Evolutionary conservation across 768 basidiomycete genomes (phyloP), one percentile per base, ranked within the genome.

Genomic region (Tulasnella sp.): DNA sequence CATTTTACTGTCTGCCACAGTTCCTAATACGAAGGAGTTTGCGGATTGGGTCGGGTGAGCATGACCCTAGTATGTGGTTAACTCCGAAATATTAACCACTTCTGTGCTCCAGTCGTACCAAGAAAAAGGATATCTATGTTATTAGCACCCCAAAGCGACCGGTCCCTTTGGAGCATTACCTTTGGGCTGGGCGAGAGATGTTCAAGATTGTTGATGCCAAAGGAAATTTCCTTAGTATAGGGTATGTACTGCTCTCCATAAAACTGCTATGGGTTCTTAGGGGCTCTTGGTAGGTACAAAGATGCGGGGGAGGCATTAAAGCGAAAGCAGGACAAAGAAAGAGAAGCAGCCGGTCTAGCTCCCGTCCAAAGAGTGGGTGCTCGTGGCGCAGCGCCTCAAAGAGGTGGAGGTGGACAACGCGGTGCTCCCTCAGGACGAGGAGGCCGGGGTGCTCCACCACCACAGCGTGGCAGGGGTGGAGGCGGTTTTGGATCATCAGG

Each of bases 91-190:
- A 70, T 67, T 26, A 46, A n/a, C 37, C 55, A 35, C 75, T 18
- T 20, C 69, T 44, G 57, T 6, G 15, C 0, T 35, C 13, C 29
- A 99, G 97, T 7, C 93, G 98, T 20, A 99, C 98, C 2, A 99
- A 99, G 86, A 97, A 96, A 87, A 99, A 98, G 84, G 96, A 99
- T 80, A 98, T 99, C 76, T 99, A 98, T 83, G 98, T 99, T 70
- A 99, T 99, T 80, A 97, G 94, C 11, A 99, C 98, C 0, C 90
- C 92, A 3, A 96, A 98, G 84, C 88, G 98, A 76, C 98, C 98
- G 0, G 98, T 99, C 7, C 98, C 98, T 6, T 87, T 99, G 75
- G 97, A 99, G 84, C 97, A 99, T 86, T 97, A 92, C 84, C 86
- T 99, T 3, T 99, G 98, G 84, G 95, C 96, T 6, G 94, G 95